Base-by-base conservation (phyloP, 2,329 filamentous ascomycete species). In the Ceratocystis diversiconidia region DNA sequence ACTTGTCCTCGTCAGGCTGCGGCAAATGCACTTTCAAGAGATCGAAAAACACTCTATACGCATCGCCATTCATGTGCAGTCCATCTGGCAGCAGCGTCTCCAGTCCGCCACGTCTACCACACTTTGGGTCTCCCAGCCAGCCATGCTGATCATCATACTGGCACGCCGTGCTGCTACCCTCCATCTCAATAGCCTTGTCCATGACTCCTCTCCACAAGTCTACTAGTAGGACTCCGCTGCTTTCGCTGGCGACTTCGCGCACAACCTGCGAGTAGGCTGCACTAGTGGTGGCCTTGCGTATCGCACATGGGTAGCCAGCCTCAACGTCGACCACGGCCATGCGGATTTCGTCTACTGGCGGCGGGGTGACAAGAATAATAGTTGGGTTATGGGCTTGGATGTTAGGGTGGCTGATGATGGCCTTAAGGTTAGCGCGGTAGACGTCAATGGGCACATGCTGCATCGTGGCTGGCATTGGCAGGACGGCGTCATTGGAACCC, bases 401-500 rank as follows among this genome's bases (percentile, higher is more conserved):
- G 66, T 78, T 77, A 6, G 87, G 83, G 74, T 96, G 89, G 2
- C 79, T 84, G 71, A 95, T 76, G 70, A 97, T 90, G 30, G 77
- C 78, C 69, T 75, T 79, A 61, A 96, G 76, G 72, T 96, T 95
- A 65, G 81, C 75, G 73, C 83, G 85, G 78, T 90, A 97, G 68
- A 84, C 76, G 0, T 86, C 80, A n/a, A 96, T 75, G 0, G 89
- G 83, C 6, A 97, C 82, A 73, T 92, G 85, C 75, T 97, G 94
- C 8, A 79, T 78, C 62, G 83, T 85, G 3, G 79, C 79, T 3
- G 81, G 78, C 46, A 82, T 77, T 2, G 84, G 81, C 2, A 95
- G 74, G 65, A 85, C 85, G 2, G 92, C 87, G 75, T 97, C 94
- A 73, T 99, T 97, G 70, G 94, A 90, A 19, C 94, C 94, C 68